Evolutionary conservation across 2,329 filamentous ascomycete genomes (phyloP).

Genomic region (Aspergillus ruber): DNA sequence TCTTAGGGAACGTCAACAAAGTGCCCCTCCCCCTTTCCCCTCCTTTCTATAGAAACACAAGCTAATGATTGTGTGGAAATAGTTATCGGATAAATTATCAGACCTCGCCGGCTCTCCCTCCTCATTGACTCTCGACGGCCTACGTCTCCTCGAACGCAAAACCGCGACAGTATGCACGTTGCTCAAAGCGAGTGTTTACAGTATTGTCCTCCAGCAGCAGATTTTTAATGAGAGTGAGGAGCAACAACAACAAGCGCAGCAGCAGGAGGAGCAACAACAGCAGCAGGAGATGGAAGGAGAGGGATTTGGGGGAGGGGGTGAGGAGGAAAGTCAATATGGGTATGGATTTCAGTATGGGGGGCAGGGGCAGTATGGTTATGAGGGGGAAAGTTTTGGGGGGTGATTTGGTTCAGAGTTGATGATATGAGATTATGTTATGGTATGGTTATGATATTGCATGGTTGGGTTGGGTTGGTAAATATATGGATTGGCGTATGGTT

Average conservation of each 20-base stretch:
- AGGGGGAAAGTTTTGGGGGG: not conserved
- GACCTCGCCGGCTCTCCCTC: constrained; percentile 56
- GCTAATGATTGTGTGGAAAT: not conserved
- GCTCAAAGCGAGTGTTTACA: constrained; percentile 96
- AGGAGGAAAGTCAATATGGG: not conserved
- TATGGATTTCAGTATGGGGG: constrained; percentile 1
- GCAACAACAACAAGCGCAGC: constrained; percentile 18
- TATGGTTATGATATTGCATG: too few relatives aligned
- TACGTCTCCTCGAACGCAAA: constrained; percentile 86
- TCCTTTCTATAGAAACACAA: not conserved
- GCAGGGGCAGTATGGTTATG: constrained; percentile 6
- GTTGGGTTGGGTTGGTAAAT: not conserved
- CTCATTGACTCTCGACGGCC: constrained; percentile 69
- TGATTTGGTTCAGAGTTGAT: too few relatives aligned
- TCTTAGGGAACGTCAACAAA: constrained; percentile 87
- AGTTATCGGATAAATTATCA: constrained; percentile 45
- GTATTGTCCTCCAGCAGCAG: constrained; percentile 96
- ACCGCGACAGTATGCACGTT: constrained; percentile 91
- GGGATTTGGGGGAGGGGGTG: constrained; percentile 9
- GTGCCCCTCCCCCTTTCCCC: constrained; percentile 40
- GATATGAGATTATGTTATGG: too few relatives aligned
- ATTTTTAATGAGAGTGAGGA: constrained; percentile 59
- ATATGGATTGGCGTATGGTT: not conserved
- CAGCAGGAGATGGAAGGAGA: constrained; percentile 16
- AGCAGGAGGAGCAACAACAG: constrained; percentile 9